phyloP scores from a whole-genome alignment of 179 eudicot species.

The Camellia oleifera region DNA sequence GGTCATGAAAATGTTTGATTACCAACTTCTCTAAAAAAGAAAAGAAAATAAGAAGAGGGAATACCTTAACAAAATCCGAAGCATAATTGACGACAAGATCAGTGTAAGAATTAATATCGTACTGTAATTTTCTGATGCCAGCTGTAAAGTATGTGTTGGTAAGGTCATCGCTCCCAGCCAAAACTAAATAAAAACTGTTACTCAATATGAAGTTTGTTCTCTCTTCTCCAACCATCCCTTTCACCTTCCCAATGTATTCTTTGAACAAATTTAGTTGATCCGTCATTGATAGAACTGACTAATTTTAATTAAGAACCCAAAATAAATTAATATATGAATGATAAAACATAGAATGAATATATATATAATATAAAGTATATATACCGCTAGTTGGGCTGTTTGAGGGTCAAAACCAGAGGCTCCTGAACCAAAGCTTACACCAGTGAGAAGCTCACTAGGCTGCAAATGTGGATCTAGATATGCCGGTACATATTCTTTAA shows the following conservation, averaged over 20 bases:
- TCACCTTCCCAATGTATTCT: conserved; percentile 53
- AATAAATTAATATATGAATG: not conserved
- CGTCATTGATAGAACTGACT: conserved; percentile 43
- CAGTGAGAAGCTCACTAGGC: conserved; percentile 43
- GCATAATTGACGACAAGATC: conserved; percentile 45
- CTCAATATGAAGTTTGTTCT: conserved; percentile 31
- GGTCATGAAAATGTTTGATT: no score
- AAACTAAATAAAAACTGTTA: conserved; percentile 38
- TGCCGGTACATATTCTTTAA: conserved; percentile 42
- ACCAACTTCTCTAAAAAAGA: no score
- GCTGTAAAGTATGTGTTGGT: conserved; percentile 59
- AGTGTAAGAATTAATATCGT: conserved; percentile 52
- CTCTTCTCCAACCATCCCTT: conserved; percentile 48
- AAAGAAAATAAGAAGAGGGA: not conserved
- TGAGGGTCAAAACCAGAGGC: conserved; percentile 47
- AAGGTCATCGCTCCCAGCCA: conserved; percentile 69
- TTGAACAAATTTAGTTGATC: conserved; percentile 48
- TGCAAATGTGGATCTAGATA: conserved; percentile 35
- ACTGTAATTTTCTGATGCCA: conserved; percentile 33
- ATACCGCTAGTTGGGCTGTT: conserved; percentile 30
- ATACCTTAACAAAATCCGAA: conserved; percentile 55
- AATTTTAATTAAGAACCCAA: not conserved
- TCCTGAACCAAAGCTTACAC: conserved; percentile 62
- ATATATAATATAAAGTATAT: no score
- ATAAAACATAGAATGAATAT: not conserved